Conservation (phyloP, 2,329 filamentous ascomycete genomes). For the Sarocladiaceae sp. region DNA sequence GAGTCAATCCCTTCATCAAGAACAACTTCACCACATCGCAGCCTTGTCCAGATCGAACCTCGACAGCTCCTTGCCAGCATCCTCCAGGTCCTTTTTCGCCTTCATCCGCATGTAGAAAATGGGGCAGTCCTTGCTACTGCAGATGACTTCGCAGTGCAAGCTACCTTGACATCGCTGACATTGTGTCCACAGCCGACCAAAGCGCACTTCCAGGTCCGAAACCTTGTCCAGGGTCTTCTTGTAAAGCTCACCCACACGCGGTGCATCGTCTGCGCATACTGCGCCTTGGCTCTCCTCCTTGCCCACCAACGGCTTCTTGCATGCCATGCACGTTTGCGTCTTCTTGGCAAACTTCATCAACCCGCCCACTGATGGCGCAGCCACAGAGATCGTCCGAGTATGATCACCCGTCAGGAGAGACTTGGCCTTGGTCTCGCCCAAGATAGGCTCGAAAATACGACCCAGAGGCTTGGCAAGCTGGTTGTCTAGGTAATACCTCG, state of each 20-base stretch:
- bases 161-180: conserved; percentile 97
- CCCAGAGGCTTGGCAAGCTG: conserved; percentile 91
- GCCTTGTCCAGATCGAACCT: conserved; percentile 84
- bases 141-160: conserved; percentile 98
- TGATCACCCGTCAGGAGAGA: conserved; percentile 87
- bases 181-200: conserved; percentile 92
- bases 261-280: conserved; percentile 79
- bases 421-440: conserved; percentile 86
- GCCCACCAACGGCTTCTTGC: conserved; percentile 86
- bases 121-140: conserved; percentile 90
- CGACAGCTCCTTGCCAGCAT: conserved; percentile 81
- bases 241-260: conserved; percentile 86
- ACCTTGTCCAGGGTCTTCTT: conserved; percentile 83
- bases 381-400: conserved; percentile 88
- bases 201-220: conserved; percentile 87
- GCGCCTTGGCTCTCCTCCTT: conserved; percentile 78
- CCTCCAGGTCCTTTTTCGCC: conserved; percentile 97
- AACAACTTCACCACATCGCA: conserved; percentile 44
- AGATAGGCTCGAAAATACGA: conserved; percentile 95
- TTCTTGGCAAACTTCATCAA: conserved; percentile 99
- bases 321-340: conserved; percentile 96
- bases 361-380: conserved; percentile 83
- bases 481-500: conserved; percentile 97
- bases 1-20: no score
- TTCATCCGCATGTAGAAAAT: conserved; percentile 99